These are phyloP conservation scores for Fusarium paranaense DNA, from an alignment of 2,329 filamentous ascomycete species.

Conservation along the genomic window DNA sequence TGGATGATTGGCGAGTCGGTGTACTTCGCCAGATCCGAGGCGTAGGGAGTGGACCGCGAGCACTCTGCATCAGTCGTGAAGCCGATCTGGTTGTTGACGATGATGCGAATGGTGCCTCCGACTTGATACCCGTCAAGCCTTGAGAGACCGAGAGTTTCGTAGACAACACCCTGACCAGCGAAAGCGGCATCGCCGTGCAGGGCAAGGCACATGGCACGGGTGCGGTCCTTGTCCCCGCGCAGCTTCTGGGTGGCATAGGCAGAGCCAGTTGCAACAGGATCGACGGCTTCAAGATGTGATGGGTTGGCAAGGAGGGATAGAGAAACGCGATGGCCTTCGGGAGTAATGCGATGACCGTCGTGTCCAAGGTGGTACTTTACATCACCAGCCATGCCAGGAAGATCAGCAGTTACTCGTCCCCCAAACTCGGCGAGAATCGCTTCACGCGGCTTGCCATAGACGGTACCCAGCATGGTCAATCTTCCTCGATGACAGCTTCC, in stretches of 20 bases:
- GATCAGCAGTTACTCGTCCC: slow-evolving; percentile 84
- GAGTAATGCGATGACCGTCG: slow-evolving; percentile 98
- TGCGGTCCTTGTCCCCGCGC: slow-evolving; percentile 88
- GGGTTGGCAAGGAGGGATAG: slow-evolving; percentile 97
- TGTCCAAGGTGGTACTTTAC: slow-evolving; percentile 99
- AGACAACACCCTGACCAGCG: slow-evolving; percentile 94
- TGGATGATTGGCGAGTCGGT: slow-evolving; percentile 98
- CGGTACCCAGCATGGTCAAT: slow-evolving; percentile 96
- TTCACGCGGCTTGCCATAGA: slow-evolving; percentile 98
- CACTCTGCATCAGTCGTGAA: slow-evolving; percentile 98
- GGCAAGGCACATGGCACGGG: slow-evolving; percentile 90
- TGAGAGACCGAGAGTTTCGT: slow-evolving; percentile 98
- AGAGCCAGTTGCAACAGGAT: slow-evolving; percentile 96
- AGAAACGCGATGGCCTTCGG: slow-evolving; percentile 96
- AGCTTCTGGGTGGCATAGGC: slow-evolving; percentile 97
- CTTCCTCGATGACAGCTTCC: slow-evolving; percentile 99
- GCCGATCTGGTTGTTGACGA: slow-evolving; percentile 99
- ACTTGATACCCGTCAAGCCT: slow-evolving; percentile 94
- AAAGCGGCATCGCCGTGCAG: slow-evolving; percentile 98
- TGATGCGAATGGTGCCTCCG: slow-evolving; percentile 93
- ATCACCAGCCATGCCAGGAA: slow-evolving; percentile 90
- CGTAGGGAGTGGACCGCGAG: slow-evolving; percentile 96
- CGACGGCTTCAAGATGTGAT: slow-evolving; percentile 96
- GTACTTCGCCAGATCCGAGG: slow-evolving; percentile 97
- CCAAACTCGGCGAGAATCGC: slow-evolving; percentile 99